Percentiles rank a stretch among this genome's conserved stretches.
Evolutionary conservation across 495 filamentous ascomycete species (phyloP).

Genomic region (Aspergillus steynii): DNA sequence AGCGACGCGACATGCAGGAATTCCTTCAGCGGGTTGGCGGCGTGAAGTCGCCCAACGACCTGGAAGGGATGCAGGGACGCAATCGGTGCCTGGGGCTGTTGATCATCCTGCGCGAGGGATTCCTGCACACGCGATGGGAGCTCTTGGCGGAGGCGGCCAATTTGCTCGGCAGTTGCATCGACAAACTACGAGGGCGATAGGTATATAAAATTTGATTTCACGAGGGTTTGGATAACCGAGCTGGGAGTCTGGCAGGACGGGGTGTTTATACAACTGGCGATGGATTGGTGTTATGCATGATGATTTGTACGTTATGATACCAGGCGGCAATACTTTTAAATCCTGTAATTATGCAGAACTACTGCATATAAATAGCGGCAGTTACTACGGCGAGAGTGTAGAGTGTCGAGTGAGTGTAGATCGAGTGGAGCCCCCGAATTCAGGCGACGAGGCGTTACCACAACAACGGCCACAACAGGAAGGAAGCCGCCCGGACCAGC

Average conservation of each 20-base stretch:
- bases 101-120: constrained; percentile 78
- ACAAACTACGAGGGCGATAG: constrained; percentile 42
- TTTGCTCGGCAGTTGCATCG: constrained; percentile 77
- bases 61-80: constrained; percentile 71
- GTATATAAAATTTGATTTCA: too few relatives aligned
- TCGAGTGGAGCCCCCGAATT: constrained; percentile 2
- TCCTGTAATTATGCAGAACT: too few relatives aligned
- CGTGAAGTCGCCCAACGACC: constrained; percentile 77
- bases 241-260: constrained; percentile 1
- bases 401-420: background rate
- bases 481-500: constrained; percentile 6
- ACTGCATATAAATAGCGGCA: too few relatives aligned
- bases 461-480: constrained; percentile 17
- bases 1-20: constrained; percentile 73
- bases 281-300: constrained; percentile 4
- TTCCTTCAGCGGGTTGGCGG: constrained; percentile 75
- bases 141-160: constrained; percentile 82
- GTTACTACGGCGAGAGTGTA: too few relatives aligned
- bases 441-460: constrained; percentile 15
- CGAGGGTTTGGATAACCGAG: background rate
- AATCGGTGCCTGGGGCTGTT: constrained; percentile 84
- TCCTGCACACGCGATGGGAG: constrained; percentile 86
- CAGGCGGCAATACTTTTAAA: constrained; percentile 8
- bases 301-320: constrained; percentile 3
- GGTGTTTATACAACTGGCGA: constrained; percentile 4